Evolutionary conservation across 495 filamentous ascomycete genomes (phyloP), one percentile per base, ranked within the genome.

Genomic region (Corynascus novoguineensis): DNA sequence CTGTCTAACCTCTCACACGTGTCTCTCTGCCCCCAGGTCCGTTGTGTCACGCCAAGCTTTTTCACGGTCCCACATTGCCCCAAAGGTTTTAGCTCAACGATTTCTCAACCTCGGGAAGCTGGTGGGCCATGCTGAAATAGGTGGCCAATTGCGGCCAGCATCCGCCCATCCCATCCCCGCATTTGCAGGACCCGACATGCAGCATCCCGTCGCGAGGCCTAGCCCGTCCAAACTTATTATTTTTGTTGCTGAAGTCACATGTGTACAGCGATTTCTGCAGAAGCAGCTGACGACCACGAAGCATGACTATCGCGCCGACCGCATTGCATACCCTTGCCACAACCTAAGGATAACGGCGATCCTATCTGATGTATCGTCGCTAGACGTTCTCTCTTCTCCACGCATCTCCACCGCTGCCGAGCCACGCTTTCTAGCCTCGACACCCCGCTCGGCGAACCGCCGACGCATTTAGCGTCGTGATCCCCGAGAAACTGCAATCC

Each of bases 41-140:
- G 14, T 1, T 44, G 21, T 5, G 19, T 22, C 24, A 45, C 40
- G 42, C 42, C 42, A 46, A 46, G 42, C 42, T 46, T 46, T 46
- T 53, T 32, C 35, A 11, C 6, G 1, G 28, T 11, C 52, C 40
- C 51, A n/a, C 51, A 45, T 28, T n/a, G 6, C 38, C 53, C 44
- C 53, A 34, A 56, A 55, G 21, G 4, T 32, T 42, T 55, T 19
- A 44, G 32, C 53, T 40, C 53, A 56, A 56, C 46, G 44, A 48
- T 49, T 56, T 55, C 41, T 49, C 44, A 48, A 56, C 51, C 51
- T 53, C 51, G 51, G 51, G 47, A 24, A n/a, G 11, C 12, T 5
- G 6, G 47, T 37, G 47, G 47, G 31, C 14, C 47, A 50, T 11
- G 4, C 24, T 5, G 28, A 17, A n/a, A 10, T 50, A 17, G 0